These are phyloP conservation scores for Dactylellina haptotyla DNA, from an alignment of 2,329 filamentous ascomycete species.

Conservation along the genomic window DNA sequence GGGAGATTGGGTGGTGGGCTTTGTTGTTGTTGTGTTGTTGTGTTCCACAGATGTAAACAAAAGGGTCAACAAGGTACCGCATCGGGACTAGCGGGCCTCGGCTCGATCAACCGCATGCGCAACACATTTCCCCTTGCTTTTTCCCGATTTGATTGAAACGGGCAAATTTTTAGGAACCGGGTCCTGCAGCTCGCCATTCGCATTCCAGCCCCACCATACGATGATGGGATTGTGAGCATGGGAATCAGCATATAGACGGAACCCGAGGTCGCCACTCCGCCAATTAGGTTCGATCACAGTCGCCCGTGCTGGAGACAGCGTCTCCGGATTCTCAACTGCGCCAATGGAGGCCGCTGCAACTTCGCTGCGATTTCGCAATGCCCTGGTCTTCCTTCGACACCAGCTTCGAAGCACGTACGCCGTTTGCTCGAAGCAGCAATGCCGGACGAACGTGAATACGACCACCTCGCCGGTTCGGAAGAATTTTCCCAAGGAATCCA, in stretches of 20 bases:
- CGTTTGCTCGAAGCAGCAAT: slow-evolving; percentile 24
- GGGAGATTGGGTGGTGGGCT: neutral
- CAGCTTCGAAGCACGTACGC: slow-evolving; percentile 40
- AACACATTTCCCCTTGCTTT: slow-evolving; percentile 29
- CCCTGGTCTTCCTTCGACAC: slow-evolving; percentile 48
- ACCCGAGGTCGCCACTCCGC: neutral
- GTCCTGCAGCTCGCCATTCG: neutral
- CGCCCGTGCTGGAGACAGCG: neutral
- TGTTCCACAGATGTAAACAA: slow-evolving; percentile 40
- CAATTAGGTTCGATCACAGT: neutral
- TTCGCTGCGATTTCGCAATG: slow-evolving; percentile 46
- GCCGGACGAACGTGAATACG: slow-evolving; percentile 38
- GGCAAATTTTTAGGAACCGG: slow-evolving; percentile 4
- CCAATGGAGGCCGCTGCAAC: slow-evolving; percentile 36
- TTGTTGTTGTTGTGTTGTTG: slow-evolving; percentile 35
- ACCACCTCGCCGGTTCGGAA: slow-evolving; percentile 27
- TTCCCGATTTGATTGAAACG: slow-evolving; percentile 15
- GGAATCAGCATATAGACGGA: neutral
- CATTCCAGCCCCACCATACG: slow-evolving; percentile 1
- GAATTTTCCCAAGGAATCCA: slow-evolving; percentile 21
- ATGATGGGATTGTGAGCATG: no score
- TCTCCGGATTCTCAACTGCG: neutral
- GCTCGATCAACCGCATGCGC: slow-evolving; percentile 31
- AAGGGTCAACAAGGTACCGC: slow-evolving; percentile 30
- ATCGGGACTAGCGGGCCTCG: slow-evolving; percentile 5